phyloP scores from a whole-genome alignment of 495 filamentous ascomycete genomes.

The Daldinia decipiens region DNA sequence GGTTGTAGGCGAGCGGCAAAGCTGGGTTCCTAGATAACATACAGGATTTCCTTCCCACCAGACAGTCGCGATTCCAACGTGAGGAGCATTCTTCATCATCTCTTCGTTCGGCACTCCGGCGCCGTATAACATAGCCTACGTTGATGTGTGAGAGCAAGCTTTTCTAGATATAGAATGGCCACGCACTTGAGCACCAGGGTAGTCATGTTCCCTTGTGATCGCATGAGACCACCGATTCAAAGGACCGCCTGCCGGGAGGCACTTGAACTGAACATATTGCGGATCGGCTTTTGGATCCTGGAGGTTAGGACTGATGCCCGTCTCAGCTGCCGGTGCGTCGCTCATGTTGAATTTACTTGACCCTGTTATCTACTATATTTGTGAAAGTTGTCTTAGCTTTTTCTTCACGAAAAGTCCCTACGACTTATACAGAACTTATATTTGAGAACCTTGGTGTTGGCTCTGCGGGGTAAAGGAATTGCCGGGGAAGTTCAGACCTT shows the following conservation, averaged over 20 bases:
- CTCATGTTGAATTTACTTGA: slow-evolving; percentile 23
- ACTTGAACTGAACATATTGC: slow-evolving; percentile 58
- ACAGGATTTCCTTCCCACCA: slow-evolving; percentile 98
- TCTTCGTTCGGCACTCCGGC: slow-evolving; percentile 86
- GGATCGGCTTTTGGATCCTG: slow-evolving; percentile 52
- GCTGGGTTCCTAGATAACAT: slow-evolving; percentile 7
- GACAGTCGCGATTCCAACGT: slow-evolving; percentile 88
- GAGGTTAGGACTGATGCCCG: slow-evolving; percentile 12
- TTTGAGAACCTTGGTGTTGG: not conserved
- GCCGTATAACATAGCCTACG: slow-evolving; percentile 92
- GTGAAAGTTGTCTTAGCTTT: not conserved
- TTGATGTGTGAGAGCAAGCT: slow-evolving; percentile 14
- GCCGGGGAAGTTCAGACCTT: slow-evolving; percentile 10
- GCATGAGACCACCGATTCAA: slow-evolving; percentile 61
- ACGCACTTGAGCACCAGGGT: slow-evolving; percentile 85
- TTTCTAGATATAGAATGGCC: slow-evolving; percentile 12
- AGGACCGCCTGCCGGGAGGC: slow-evolving; percentile 53
- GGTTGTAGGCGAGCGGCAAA: not conserved
- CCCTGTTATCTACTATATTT: not conserved
- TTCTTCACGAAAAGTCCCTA: not conserved
- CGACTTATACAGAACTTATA: not conserved
- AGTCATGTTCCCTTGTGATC: slow-evolving; percentile 79
- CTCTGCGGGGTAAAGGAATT: slow-evolving; percentile 33
- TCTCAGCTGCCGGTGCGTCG: slow-evolving; percentile 28
- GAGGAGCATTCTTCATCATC: slow-evolving; percentile 88